A percentile compares a stretch with the other conserved stretches of the same genome.
Conservation (phyloP, 225 moss, liverwort and hornwort species). For the Rhytidiadelphus loreus region DNA sequence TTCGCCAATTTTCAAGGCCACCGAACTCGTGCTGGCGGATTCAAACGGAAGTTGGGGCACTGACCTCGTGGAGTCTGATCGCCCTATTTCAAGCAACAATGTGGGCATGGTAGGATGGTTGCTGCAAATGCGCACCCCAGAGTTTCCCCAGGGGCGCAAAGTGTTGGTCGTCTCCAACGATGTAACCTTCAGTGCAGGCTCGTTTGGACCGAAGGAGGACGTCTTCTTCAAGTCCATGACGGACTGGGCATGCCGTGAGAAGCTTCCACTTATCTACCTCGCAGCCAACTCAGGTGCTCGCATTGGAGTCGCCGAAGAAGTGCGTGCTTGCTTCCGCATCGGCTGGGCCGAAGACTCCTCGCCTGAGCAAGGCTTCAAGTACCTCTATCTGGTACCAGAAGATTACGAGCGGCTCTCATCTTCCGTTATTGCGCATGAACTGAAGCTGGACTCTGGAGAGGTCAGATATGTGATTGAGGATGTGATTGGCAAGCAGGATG, state of each 20-base stretch:
- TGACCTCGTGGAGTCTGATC: conserved; percentile 44
- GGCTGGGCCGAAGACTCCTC: conserved; percentile 85
- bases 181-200: conserved; percentile 81
- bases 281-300: conserved; percentile 97
- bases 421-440: conserved; percentile 56
- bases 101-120: conserved; percentile 97
- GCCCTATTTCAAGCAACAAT: conserved; percentile 66
- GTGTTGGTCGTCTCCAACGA: conserved; percentile 85
- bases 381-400: conserved; percentile 62
- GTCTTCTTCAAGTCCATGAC: conserved; percentile 78
- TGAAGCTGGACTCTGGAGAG: conserved; percentile 65
- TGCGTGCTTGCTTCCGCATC: conserved; percentile 76
- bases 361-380: conserved; percentile 85
- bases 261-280: conserved; percentile 83
- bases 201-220: conserved; percentile 87
- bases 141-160: conserved; percentile 64
- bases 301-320: conserved; percentile 88
- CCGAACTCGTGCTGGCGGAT: conserved; percentile 64
- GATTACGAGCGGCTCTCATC: conserved; percentile 39
- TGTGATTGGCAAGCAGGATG: conserved; percentile 80
- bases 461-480: conserved; percentile 76
- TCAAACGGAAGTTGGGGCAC: conserved; percentile 50
- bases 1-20: conserved; percentile 44
- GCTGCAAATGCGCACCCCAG: conserved; percentile 65
- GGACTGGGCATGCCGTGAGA: conserved; percentile 67